These are phyloP conservation scores for Aspergillus nidulans DNA, from an alignment of 495 filamentous ascomycete genomes.

Conservation along the genomic window DNA sequence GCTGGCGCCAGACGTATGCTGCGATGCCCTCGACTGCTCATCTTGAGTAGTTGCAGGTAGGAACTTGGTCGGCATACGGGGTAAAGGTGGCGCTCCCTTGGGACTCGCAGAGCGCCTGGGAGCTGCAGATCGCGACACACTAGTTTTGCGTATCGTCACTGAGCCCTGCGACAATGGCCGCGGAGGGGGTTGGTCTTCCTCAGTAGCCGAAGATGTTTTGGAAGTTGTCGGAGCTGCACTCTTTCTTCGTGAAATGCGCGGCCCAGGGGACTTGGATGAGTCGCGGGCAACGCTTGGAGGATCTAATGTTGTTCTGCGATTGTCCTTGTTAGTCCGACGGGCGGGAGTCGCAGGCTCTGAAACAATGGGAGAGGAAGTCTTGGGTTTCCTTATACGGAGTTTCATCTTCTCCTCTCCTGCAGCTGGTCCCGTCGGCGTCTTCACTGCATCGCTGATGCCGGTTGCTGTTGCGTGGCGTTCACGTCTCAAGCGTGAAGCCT, in stretches of 20 bases:
- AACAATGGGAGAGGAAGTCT: conserved; percentile 39
- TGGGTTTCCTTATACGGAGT: conserved; percentile 67
- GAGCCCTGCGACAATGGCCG: conserved; percentile 22
- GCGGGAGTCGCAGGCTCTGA: conserved; percentile 42
- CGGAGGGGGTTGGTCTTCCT: conserved; percentile 10
- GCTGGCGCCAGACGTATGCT: background rate
- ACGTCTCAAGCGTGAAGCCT: conserved; percentile 54
- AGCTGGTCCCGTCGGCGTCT: conserved; percentile 14
- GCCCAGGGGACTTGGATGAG: conserved; percentile 25
- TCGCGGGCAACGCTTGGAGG: conserved; percentile 43
- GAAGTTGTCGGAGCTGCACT: conserved; percentile 23
- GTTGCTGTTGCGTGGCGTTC: conserved; percentile 55
- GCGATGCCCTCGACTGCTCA: background rate
- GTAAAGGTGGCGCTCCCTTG: conserved; percentile 43
- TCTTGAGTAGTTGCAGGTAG: conserved; percentile 20
- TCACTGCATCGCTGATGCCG: conserved; percentile 11
- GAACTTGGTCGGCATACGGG: conserved; percentile 36
- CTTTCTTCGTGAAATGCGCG: conserved; percentile 34
- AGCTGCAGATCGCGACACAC: conserved; percentile 41
- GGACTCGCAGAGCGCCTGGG: conserved; percentile 38
- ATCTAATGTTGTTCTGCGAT: conserved; percentile 64
- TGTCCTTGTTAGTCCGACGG: conserved; percentile 44
- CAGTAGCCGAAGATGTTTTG: conserved; percentile 8
- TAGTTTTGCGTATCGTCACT: conserved; percentile 38
- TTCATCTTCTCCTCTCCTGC: conserved; percentile 54